phyloP scores from a whole-genome alignment of 352 stramenopile genomes.

The Peronospora farinosa region DNA sequence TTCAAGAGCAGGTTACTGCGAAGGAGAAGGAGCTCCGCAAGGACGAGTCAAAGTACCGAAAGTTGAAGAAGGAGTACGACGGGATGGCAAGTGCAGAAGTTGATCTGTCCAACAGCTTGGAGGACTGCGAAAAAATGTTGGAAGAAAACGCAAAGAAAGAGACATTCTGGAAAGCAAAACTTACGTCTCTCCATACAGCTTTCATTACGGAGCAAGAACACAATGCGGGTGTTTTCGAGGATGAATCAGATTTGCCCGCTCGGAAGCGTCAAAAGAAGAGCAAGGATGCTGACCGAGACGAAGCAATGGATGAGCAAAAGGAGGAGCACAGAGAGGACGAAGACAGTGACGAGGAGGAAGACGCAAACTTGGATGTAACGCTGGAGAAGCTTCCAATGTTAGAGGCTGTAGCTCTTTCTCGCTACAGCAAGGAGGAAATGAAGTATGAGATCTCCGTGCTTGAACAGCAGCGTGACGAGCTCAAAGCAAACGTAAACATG shows the following conservation, averaged over 20 bases:
- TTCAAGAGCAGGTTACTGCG: slow-evolving; percentile 82
- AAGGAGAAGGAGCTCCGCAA: slow-evolving; percentile 81
- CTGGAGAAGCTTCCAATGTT: slow-evolving; percentile 70
- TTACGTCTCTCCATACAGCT: slow-evolving; percentile 53
- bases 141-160: slow-evolving; percentile 90
- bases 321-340: slow-evolving; percentile 32
- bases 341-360: slow-evolving; percentile 32
- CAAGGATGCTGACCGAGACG: slow-evolving; percentile 22
- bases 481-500: slow-evolving; percentile 95
- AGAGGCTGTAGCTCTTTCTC: slow-evolving; percentile 64
- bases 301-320: slow-evolving; percentile 37
- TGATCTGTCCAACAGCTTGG: slow-evolving; percentile 89
- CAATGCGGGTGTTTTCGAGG: slow-evolving; percentile 68
- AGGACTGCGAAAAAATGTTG: slow-evolving; percentile 90
- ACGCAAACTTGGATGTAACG: slow-evolving; percentile 32
- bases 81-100: slow-evolving; percentile 89
- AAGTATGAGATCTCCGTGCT: slow-evolving; percentile 91
- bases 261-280: slow-evolving; percentile 48
- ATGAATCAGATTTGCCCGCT: slow-evolving; percentile 35
- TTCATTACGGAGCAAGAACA: slow-evolving; percentile 67
- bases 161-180: slow-evolving; percentile 76
- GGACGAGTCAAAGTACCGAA: slow-evolving; percentile 73
- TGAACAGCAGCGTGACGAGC: slow-evolving; percentile 87
- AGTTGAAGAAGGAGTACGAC: slow-evolving; percentile 88
- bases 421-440: slow-evolving; percentile 88